Conservation (phyloP, 371 early-diverging fungal genomes). For the Blastocladiella emersonii region DNA sequence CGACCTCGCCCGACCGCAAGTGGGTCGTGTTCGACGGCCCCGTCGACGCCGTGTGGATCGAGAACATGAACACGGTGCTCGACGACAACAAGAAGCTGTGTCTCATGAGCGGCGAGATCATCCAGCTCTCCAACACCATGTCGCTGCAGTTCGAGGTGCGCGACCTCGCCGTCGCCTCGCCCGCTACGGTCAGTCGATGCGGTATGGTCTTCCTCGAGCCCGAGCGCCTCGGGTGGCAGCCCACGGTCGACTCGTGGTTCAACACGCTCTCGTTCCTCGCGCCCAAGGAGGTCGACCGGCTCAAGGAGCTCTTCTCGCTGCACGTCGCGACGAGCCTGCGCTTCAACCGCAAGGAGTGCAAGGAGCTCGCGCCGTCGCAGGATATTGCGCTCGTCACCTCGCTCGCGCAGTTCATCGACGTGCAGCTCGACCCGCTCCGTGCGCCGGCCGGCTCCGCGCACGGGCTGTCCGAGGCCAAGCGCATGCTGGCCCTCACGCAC, state of each 20-base stretch:
- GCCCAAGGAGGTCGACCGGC: not conserved
- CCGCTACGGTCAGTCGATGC: slow-evolving; percentile 43
- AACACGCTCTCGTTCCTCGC: not conserved
- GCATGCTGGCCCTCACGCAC: not conserved
- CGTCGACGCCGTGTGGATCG: slow-evolving; percentile 51
- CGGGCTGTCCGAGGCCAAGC: not conserved
- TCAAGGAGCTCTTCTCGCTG: not conserved
- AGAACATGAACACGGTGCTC: slow-evolving; percentile 47
- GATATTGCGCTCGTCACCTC: slow-evolving; percentile 26
- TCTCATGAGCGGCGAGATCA: slow-evolving; percentile 44
- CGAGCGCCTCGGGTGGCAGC: slow-evolving; percentile 30
- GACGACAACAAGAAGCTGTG: slow-evolving; percentile 53
- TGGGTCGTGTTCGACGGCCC: slow-evolving; percentile 57
- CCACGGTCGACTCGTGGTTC: slow-evolving; percentile 33
- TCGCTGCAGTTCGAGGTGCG: slow-evolving; percentile 46
- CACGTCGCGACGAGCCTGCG: slow-evolving; percentile 17
- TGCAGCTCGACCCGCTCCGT: slow-evolving; percentile 12
- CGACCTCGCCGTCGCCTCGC: slow-evolving; percentile 41
- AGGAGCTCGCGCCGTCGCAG: slow-evolving; percentile 30
- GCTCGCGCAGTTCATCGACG: slow-evolving; percentile 25
- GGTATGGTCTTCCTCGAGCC: slow-evolving; percentile 52
- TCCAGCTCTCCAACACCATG: slow-evolving; percentile 36
- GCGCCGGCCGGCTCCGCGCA: not conserved
- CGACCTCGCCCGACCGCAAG: slow-evolving; percentile 29
- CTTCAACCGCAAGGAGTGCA: slow-evolving; percentile 23